phyloP scores from a whole-genome alignment of 768 basidiomycete species.

The Polyporus arcularius region DNA sequence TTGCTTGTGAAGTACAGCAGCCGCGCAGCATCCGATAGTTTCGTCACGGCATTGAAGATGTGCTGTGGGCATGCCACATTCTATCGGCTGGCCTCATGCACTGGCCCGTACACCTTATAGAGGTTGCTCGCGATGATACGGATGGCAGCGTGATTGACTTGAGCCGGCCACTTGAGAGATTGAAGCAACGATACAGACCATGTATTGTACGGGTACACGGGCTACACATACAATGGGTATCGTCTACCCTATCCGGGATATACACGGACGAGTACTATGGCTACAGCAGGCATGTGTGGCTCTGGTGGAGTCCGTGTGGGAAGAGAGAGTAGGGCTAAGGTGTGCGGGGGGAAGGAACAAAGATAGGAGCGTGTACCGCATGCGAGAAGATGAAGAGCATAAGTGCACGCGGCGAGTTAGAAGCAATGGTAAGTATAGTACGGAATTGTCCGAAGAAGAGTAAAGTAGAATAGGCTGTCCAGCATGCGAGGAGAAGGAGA shows the following conservation, averaged over 20 bases:
- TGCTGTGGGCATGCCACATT: no score
- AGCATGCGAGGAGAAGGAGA: conserved; percentile 18
- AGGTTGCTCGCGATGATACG: no score
- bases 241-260: neutral
- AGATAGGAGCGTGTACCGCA: conserved; percentile 6
- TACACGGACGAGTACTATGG: conserved; percentile 4
- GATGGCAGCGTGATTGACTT: no score
- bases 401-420: conserved; percentile 17
- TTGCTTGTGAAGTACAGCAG: no score
- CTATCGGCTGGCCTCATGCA: no score
- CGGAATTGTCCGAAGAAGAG: conserved; percentile 2
- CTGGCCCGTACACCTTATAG: no score
- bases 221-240: conserved; percentile 1
- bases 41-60: no score
- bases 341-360: conserved; percentile 13
- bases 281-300: conserved; percentile 15
- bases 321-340: conserved; percentile 16
- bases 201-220: neutral
- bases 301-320: conserved; percentile 14
- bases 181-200: neutral
- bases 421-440: conserved; percentile 2
- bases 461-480: conserved; percentile 24
- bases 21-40: no score
- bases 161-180: neutral
- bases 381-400: neutral